Conservation (phyloP, 2,329 filamentous ascomycete genomes). For the Aspergillus vadensis region DNA sequence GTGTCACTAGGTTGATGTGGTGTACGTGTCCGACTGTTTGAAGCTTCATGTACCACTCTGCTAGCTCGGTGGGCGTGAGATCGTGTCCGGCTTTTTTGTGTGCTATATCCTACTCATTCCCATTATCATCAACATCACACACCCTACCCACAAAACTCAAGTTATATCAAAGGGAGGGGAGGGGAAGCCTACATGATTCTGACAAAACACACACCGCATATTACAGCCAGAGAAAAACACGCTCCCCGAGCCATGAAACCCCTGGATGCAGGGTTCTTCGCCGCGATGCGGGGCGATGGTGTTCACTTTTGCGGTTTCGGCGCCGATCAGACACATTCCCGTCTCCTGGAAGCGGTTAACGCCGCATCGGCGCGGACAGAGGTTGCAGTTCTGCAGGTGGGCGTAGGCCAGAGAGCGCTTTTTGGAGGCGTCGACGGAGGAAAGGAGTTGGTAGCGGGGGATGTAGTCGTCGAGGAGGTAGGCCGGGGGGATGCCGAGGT, state of each 20-base stretch:
- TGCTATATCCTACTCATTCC: conserved; percentile 62
- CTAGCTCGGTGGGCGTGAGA: conserved; percentile 75
- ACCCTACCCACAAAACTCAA: too few relatives aligned
- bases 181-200: conserved; percentile 61
- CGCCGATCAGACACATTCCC: conserved; percentile 75
- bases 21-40: conserved; percentile 79
- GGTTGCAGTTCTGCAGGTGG: conserved; percentile 76
- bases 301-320: conserved; percentile 73
- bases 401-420: conserved; percentile 74
- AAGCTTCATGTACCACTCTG: conserved; percentile 79
- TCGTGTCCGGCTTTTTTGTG: conserved; percentile 81
- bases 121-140: too few relatives aligned
- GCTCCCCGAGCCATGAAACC: conserved; percentile 75
- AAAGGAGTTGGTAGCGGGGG: conserved; percentile 70
- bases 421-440: conserved; percentile 67
- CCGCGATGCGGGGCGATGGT: conserved; percentile 85
- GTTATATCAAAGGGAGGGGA: neutral
- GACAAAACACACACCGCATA: conserved; percentile 71
- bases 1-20: conserved; percentile 86
- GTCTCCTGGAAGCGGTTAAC: conserved; percentile 81
- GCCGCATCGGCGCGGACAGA: conserved; percentile 75
- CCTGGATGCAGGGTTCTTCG: conserved; percentile 81
- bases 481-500: conserved; percentile 58
- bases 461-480: conserved; percentile 76
- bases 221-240: conserved; percentile 83